phyloP scores from a whole-genome alignment of 768 basidiomycete genomes.

The Leccinum boreale region DNA sequence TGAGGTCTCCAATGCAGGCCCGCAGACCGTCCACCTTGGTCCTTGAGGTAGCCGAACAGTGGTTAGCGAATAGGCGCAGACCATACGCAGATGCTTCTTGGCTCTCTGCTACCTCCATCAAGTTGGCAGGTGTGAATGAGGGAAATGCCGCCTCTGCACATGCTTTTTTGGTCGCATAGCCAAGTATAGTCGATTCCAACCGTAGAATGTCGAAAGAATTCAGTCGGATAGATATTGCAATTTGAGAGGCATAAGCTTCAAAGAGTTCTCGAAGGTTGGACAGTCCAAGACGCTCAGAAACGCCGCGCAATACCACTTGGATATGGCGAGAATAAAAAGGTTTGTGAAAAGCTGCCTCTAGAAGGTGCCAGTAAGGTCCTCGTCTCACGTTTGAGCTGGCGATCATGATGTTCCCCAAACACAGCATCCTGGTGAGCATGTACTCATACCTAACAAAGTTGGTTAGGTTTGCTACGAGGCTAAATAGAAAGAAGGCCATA shows the following conservation, averaged over 20 bases:
- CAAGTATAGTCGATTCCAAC: conserved; percentile 71
- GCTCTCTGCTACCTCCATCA: conserved; percentile 42
- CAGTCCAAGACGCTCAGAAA: conserved; percentile 68
- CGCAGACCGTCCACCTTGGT: conserved; percentile 47
- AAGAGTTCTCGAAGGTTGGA: conserved; percentile 60
- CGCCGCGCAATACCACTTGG: conserved; percentile 53
- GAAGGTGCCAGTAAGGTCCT: conserved; percentile 83
- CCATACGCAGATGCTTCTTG: conserved; percentile 35
- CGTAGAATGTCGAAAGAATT: conserved; percentile 49
- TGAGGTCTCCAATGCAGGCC: conserved; percentile 66
- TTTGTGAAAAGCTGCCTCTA: conserved; percentile 57
- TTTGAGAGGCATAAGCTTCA: conserved; percentile 71
- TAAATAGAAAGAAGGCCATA: conserved; percentile 30
- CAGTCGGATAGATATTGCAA: conserved; percentile 63
- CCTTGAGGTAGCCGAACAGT: conserved; percentile 61
- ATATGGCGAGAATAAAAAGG: conserved; percentile 31
- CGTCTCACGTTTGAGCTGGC: conserved; percentile 73
- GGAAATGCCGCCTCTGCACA: conserved; percentile 67
- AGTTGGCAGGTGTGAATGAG: conserved; percentile 63
- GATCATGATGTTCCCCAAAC: conserved; percentile 75
- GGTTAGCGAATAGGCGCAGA: conserved; percentile 47
- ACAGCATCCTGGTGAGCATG: conserved; percentile 70
- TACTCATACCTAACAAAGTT: conserved; percentile 56
- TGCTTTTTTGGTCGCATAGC: conserved; percentile 64
- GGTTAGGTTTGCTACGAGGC: conserved; percentile 16